Evolutionary conservation across 192 early-diverging fungal genomes (phyloP).

Genomic region (Coemansia sp.): DNA sequence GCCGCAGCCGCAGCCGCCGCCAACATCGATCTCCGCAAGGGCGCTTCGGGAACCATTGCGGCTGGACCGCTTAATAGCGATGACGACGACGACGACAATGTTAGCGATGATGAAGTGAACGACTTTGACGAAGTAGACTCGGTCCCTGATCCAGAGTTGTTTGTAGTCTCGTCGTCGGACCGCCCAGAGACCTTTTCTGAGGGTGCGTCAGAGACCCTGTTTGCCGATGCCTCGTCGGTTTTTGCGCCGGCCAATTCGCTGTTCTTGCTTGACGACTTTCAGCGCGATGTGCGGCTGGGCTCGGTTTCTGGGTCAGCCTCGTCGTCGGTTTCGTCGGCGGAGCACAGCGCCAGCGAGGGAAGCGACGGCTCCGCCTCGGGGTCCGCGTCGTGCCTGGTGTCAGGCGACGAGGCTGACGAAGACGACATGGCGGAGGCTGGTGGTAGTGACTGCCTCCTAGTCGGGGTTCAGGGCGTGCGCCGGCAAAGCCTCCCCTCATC

Average conservation of each 20-base stretch:
- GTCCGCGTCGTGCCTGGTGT: background rate
- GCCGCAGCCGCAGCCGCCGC: background rate
- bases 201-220: conserved; percentile 37
- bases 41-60: conserved; percentile 5
- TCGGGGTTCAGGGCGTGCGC: conserved; percentile 2
- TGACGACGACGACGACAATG: conserved; percentile 19
- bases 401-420: conserved; percentile 1
- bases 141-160: conserved; percentile 54
- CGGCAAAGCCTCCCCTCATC: background rate
- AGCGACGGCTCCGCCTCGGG: background rate
- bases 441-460: conserved; percentile 2
- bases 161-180: conserved; percentile 51
- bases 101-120: conserved; percentile 11
- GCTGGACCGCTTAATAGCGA: conserved; percentile 15
- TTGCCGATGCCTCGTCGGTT: conserved; percentile 53
- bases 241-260: conserved; percentile 48
- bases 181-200: conserved; percentile 50
- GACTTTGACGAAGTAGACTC: conserved; percentile 49
- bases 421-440: background rate
- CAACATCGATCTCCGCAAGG: conserved; percentile 1
- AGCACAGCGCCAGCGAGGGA: background rate
- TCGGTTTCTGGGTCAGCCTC: conserved; percentile 5
- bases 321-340: background rate
- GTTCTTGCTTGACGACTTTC: conserved; percentile 39
- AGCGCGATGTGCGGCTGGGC: conserved; percentile 6